phyloP scores from a whole-genome alignment of 768 basidiomycete species.

The Aureoboletus auriporus region DNA sequence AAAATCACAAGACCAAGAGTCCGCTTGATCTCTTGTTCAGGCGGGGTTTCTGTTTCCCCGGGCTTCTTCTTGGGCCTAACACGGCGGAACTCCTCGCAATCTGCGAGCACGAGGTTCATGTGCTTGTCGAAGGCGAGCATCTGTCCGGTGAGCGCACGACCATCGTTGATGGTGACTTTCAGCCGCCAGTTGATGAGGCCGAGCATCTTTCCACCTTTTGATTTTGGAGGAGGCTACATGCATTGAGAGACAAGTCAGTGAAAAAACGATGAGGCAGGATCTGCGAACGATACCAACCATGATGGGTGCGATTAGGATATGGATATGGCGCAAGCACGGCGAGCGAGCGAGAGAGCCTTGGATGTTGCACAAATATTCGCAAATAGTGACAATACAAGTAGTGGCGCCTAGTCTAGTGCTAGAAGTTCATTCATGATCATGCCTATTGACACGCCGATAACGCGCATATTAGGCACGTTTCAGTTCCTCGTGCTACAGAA shows the following conservation, averaged over 20 bases:
- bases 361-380: conserved; percentile 26
- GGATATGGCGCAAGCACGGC: conserved; percentile 18
- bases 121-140: conserved; percentile 99
- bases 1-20: conserved; percentile 95
- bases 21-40: conserved; percentile 93
- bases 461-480: conserved; percentile 46
- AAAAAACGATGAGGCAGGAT: conserved; percentile 3
- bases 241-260: conserved; percentile 6
- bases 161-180: conserved; percentile 96
- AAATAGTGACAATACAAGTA: conserved; percentile 22
- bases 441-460: conserved; percentile 38
- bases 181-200: conserved; percentile 96
- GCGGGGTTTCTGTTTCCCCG: conserved; percentile 66
- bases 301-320: conserved; percentile 41
- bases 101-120: conserved; percentile 98
- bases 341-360: conserved; percentile 15
- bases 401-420: background rate
- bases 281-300: conserved; percentile 44
- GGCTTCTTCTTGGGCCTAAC: conserved; percentile 90
- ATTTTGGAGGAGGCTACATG: conserved; percentile 88
- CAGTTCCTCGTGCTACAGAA: background rate
- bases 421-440: conserved; percentile 2
- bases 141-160: conserved; percentile 91
- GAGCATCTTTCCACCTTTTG: conserved; percentile 98
- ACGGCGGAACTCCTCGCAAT: conserved; percentile 96